These are phyloP conservation scores for Neckera pumila DNA, from an alignment of 225 moss, liverwort and hornwort genomes.

Conservation along the genomic window DNA sequence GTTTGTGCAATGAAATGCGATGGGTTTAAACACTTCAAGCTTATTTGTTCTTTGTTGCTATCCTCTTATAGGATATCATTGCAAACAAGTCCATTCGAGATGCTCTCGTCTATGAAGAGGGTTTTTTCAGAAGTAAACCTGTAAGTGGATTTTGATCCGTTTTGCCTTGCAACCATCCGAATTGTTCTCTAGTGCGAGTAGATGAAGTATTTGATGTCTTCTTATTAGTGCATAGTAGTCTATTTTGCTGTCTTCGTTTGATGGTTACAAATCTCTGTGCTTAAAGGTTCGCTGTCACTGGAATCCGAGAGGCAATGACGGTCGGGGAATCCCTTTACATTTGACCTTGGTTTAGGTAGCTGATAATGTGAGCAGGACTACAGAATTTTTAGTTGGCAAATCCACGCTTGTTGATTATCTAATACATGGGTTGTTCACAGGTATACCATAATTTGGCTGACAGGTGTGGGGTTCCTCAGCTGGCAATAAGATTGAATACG, in stretches of 20 bases:
- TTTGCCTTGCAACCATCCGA: not conserved
- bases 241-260: not conserved
- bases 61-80: conserved; percentile 58
- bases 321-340: not conserved
- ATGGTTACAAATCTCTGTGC: not conserved
- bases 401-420: not conserved
- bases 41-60: not conserved
- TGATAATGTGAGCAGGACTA: not conserved
- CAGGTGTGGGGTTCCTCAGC: conserved; percentile 85
- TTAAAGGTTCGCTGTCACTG: not conserved
- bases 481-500: conserved; percentile 86
- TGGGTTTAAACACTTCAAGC: not conserved
- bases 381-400: not conserved
- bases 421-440: conserved; percentile 27
- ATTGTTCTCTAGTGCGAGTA: not conserved
- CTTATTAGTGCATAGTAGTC: not conserved
- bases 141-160: conserved; percentile 35
- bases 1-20: not conserved
- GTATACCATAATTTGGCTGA: conserved; percentile 93
- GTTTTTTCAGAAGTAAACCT: conserved; percentile 90
- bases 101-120: conserved; percentile 80
- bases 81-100: conserved; percentile 84
- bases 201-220: not conserved
- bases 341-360: not conserved
- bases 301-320: not conserved